phyloP scores from a whole-genome alignment of 306 rosid genomes.

The Casuarina glauca region DNA sequence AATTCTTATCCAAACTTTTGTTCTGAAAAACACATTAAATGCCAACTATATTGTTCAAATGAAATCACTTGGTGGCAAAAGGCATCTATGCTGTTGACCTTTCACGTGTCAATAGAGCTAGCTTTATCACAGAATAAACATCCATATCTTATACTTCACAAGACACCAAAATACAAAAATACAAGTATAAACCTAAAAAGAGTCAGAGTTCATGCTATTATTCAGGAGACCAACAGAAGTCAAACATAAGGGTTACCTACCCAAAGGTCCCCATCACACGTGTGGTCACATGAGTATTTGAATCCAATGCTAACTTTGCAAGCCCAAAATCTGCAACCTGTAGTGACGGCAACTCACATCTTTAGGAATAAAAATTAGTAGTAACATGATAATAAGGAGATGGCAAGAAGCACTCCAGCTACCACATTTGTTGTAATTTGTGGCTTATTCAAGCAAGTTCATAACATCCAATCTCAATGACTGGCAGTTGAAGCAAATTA shows the following conservation, averaged over 20 bases:
- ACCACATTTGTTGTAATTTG: background rate
- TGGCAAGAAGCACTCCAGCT: background rate
- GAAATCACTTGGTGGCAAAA: background rate
- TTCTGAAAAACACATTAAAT: background rate
- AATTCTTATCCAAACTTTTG: background rate
- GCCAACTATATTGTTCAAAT: background rate
- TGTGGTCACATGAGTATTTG: slow-evolving; percentile 89
- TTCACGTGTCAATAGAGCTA: background rate
- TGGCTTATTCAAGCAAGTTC: background rate
- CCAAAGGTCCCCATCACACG: slow-evolving; percentile 99
- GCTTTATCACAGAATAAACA: background rate
- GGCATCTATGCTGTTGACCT: background rate
- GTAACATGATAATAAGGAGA: background rate
- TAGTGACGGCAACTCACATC: slow-evolving; percentile 26
- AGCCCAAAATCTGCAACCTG: slow-evolving; percentile 99
- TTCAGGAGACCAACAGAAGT: background rate
- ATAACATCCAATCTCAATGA: slow-evolving; percentile 17
- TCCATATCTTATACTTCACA: background rate
- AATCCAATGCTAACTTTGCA: slow-evolving; percentile 85
- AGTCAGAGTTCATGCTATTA: background rate
- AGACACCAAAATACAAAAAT: background rate
- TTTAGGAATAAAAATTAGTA: slow-evolving; percentile 19
- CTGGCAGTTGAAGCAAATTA: slow-evolving; percentile 13
- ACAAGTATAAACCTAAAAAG: background rate
- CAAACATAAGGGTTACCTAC: slow-evolving; percentile 41